Conservation (phyloP, 805 yeast genomes). For the Limtongia smithiae region DNA sequence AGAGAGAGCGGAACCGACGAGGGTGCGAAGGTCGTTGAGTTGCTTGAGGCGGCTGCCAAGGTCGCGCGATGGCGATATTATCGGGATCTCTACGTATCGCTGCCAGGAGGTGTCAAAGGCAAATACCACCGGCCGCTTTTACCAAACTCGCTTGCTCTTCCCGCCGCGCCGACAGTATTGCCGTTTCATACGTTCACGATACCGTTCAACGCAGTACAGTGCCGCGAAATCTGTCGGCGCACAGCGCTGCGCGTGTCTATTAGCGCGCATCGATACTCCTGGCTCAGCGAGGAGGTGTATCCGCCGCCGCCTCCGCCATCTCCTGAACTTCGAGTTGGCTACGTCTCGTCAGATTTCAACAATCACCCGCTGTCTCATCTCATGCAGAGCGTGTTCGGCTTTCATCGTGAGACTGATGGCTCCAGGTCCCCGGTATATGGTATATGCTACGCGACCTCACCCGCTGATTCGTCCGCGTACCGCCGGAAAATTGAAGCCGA, state of each 20-base stretch:
- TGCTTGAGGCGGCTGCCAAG: conserved; percentile 32
- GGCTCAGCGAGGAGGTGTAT: conserved; percentile 34
- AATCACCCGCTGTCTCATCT: conserved; percentile 38
- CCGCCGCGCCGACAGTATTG: conserved; percentile 34
- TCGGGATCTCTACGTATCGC: conserved; percentile 28
- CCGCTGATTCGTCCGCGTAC: conserved; percentile 33
- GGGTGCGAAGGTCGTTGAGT: conserved; percentile 31
- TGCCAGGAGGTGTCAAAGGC: too few relatives aligned
- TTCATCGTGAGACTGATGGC: conserved; percentile 30
- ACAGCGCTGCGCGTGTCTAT: conserved; percentile 34
- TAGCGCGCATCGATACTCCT: conserved; percentile 29
- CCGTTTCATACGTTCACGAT: conserved; percentile 39
- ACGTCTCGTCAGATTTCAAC: conserved; percentile 36
- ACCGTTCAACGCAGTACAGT: conserved; percentile 32
- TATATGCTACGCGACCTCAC: conserved; percentile 35
- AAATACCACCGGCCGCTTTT: conserved; percentile 27
- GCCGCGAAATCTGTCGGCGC: conserved; percentile 32
- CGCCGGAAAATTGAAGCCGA: conserved; percentile 33
- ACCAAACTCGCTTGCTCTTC: conserved; percentile 32
- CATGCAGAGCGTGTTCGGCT: conserved; percentile 38
- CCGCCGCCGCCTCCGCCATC: conserved; percentile 36
- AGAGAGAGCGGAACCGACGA: conserved; percentile 27
- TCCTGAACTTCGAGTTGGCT: conserved; percentile 33
- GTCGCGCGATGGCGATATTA: conserved; percentile 32
- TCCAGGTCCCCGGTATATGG: conserved; percentile 27